Conservation (phyloP, 2,329 filamentous ascomycete genomes). For the Cladobotryum mycophilum region DNA sequence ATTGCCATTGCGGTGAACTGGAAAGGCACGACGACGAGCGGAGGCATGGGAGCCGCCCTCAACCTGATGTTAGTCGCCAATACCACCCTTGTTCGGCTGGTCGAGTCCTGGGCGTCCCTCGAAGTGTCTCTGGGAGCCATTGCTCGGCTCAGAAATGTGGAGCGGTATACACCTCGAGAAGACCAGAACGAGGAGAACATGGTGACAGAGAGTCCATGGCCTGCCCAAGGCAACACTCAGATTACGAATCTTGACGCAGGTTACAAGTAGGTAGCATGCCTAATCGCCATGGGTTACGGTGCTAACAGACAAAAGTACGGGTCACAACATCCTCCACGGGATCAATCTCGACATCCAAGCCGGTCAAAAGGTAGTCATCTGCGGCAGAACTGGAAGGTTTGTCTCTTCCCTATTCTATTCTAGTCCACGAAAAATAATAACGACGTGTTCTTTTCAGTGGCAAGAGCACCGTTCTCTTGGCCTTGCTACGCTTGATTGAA, state of each 20-base stretch:
- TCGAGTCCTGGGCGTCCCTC: conserved; percentile 16
- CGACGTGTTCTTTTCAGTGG: conserved; percentile 11
- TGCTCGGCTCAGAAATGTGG: conserved; percentile 14
- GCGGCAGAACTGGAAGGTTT: conserved; percentile 22
- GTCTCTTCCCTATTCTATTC: too few relatives aligned
- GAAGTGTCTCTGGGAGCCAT: conserved; percentile 21
- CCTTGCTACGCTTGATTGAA: conserved; percentile 14
- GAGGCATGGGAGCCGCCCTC: conserved; percentile 18
- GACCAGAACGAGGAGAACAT: conserved; percentile 6
- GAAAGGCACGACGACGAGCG: conserved; percentile 9
- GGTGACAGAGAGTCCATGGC: conserved; percentile 14
- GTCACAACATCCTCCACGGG: conserved; percentile 13
- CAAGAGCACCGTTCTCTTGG: conserved; percentile 20
- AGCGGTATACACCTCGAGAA: conserved; percentile 13
- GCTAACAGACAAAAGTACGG: neutral
- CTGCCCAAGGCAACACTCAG: conserved; percentile 12
- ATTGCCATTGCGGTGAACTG: conserved; percentile 33
- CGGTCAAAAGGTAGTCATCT: conserved; percentile 18
- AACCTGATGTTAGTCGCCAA: conserved; percentile 21
- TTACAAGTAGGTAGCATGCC: conserved; percentile 14
- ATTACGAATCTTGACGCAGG: conserved; percentile 13
- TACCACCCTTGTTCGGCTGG: conserved; percentile 16
- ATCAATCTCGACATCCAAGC: conserved; percentile 13
- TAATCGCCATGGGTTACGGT: neutral
- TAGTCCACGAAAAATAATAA: too few relatives aligned